phyloP scores from a whole-genome alignment of 306 rosid genomes.

The Malus orientalis region DNA sequence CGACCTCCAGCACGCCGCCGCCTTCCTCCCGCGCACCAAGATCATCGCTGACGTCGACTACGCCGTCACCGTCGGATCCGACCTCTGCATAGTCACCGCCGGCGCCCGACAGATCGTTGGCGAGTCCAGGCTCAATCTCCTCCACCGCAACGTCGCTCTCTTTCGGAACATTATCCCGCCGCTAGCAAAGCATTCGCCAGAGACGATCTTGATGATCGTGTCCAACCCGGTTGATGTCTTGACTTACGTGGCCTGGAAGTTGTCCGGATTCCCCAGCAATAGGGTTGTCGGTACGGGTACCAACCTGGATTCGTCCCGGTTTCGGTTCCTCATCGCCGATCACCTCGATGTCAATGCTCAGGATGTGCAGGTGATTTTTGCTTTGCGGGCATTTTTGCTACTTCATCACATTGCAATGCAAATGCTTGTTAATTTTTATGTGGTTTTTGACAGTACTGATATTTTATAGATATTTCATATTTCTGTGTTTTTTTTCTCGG shows the following conservation, averaged over 20 bases:
- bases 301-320: constrained; percentile 84
- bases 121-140: constrained; percentile 67
- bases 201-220: constrained; percentile 50
- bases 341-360: constrained; percentile 93
- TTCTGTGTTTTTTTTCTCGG: too few relatives aligned
- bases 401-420: background rate
- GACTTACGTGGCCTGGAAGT: constrained; percentile 82
- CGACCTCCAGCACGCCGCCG: constrained; percentile 90
- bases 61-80: constrained; percentile 55
- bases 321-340: constrained; percentile 82
- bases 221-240: constrained; percentile 85
- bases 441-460: background rate
- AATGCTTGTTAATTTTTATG: background rate
- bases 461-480: too few relatives aligned
- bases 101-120: constrained; percentile 73
- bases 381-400: background rate
- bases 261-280: constrained; percentile 75
- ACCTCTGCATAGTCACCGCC: constrained; percentile 85
- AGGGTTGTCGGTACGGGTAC: constrained; percentile 95
- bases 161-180: constrained; percentile 60
- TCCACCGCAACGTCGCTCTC: constrained; percentile 68
- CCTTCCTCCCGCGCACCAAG: constrained; percentile 86
- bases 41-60: constrained; percentile 71
- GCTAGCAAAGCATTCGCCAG: constrained; percentile 51
- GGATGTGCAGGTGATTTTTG: constrained; percentile 63